phyloP scores from a whole-genome alignment of 352 stramenopile genomes.

The Phytophthora syringae region DNA sequence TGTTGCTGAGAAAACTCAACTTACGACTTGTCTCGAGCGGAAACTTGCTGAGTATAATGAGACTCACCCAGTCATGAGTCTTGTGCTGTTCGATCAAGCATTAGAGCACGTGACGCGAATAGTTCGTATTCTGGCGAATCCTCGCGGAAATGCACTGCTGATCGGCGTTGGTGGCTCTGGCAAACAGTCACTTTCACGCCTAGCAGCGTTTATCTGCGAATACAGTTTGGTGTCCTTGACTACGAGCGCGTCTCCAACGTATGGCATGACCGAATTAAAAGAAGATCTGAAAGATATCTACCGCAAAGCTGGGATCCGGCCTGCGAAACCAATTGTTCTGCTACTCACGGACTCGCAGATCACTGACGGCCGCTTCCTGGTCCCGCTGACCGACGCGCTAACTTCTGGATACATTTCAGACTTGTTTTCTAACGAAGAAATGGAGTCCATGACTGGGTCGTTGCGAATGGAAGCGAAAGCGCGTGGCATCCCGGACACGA shows the following conservation, averaged over 20 bases:
- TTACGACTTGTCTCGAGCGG: constrained; percentile 60
- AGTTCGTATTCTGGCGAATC: constrained; percentile 78
- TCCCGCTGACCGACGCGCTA: constrained; percentile 89
- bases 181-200: constrained; percentile 91
- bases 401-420: constrained; percentile 78
- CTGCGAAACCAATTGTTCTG: constrained; percentile 86
- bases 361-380: constrained; percentile 85
- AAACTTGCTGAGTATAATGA: constrained; percentile 93
- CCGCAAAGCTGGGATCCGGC: constrained; percentile 85
- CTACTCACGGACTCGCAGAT: constrained; percentile 91
- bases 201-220: constrained; percentile 90
- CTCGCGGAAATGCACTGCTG: constrained; percentile 84
- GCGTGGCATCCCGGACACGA: constrained; percentile 86
- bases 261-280: constrained; percentile 82
- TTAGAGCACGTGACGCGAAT: constrained; percentile 91
- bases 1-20: constrained; percentile 55
- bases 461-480: constrained; percentile 86
- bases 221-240: constrained; percentile 74
- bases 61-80: constrained; percentile 91
- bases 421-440: constrained; percentile 89
- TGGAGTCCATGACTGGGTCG: constrained; percentile 84
- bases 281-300: constrained; percentile 92
- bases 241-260: constrained; percentile 59
- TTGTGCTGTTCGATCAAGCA: constrained; percentile 93
- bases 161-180: constrained; percentile 87